Evolutionary conservation across 2,329 filamentous ascomycete species (phyloP).

Genomic region (Penicillium thymicola): DNA sequence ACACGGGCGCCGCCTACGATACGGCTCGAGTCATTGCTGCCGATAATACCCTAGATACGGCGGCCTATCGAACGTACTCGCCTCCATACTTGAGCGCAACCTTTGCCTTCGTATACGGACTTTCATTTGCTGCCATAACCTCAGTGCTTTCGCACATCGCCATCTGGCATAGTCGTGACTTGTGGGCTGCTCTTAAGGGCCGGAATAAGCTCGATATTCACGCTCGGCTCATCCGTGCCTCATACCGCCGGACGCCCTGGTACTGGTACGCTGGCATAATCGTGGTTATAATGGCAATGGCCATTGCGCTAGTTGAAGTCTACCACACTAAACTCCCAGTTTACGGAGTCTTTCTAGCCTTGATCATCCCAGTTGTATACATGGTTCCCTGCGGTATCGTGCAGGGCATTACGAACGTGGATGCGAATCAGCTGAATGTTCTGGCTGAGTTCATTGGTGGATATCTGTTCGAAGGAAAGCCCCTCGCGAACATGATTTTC

Average conservation of each 20-base stretch:
- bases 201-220: constrained; percentile 44
- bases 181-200: constrained; percentile 27
- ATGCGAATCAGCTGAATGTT: constrained; percentile 46
- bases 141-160: constrained; percentile 42
- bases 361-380: constrained; percentile 43
- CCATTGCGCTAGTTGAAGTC: constrained; percentile 38
- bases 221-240: constrained; percentile 39
- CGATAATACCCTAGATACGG: constrained; percentile 55
- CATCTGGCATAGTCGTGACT: constrained; percentile 30
- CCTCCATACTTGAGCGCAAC: constrained; percentile 61
- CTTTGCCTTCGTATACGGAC: constrained; percentile 52
- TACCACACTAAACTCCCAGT: constrained; percentile 45
- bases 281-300: constrained; percentile 28
- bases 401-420: constrained; percentile 45
- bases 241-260: constrained; percentile 38
- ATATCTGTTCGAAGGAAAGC: constrained; percentile 45
- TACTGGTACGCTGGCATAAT: constrained; percentile 45
- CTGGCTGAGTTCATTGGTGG: constrained; percentile 46
- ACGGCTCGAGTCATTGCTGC: constrained; percentile 55
- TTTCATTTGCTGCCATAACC: constrained; percentile 62
- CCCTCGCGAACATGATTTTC: constrained; percentile 48
- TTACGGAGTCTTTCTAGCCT: constrained; percentile 43
- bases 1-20: constrained; percentile 56
- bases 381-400: constrained; percentile 47
- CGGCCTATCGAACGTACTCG: constrained; percentile 61